Conservation (phyloP, 768 basidiomycete species). For the Tephrocybe sp. region DNA sequence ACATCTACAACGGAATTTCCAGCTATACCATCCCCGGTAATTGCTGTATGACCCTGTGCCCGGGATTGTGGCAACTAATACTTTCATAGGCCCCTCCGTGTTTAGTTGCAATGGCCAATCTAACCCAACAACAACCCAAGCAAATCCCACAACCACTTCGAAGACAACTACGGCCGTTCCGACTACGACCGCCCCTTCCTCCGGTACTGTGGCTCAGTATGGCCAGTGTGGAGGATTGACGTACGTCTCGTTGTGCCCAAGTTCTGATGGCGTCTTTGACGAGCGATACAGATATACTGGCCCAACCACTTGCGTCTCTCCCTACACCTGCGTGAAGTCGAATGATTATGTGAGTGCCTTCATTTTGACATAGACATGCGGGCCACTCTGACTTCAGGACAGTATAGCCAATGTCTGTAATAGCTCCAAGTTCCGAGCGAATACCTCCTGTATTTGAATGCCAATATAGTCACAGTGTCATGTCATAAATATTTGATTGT, state of each 20-base stretch:
- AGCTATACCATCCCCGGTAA: slow-evolving; percentile 39
- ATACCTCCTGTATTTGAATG: neutral
- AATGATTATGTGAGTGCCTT: slow-evolving; percentile 29
- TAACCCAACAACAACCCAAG: slow-evolving; percentile 15
- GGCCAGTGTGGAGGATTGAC: slow-evolving; percentile 38
- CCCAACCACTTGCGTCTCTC: slow-evolving; percentile 29
- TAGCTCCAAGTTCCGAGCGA: neutral
- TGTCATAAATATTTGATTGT: too few species aligned
- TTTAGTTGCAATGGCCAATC: slow-evolving; percentile 33
- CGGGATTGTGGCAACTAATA: neutral
- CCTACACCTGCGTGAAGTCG: slow-evolving; percentile 31
- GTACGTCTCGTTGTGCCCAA: slow-evolving; percentile 21
- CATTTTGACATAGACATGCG: neutral
- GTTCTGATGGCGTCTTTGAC: neutral
- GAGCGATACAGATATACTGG: slow-evolving; percentile 26
- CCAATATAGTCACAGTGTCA: too few species aligned
- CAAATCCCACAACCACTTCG: slow-evolving; percentile 14
- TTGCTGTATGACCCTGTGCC: neutral
- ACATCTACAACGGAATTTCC: slow-evolving; percentile 36
- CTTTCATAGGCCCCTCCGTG: slow-evolving; percentile 32
- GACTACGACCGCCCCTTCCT: slow-evolving; percentile 18
- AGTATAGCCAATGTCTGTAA: slow-evolving; percentile 26
- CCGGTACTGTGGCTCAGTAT: slow-evolving; percentile 33
- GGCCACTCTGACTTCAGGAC: neutral
- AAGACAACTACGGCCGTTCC: slow-evolving; percentile 8